A percentile compares a stretch with the other conserved stretches of the same genome.
Conservation (phyloP, 495 filamentous ascomycete species). For the Hypomontagnella monticulosa region DNA sequence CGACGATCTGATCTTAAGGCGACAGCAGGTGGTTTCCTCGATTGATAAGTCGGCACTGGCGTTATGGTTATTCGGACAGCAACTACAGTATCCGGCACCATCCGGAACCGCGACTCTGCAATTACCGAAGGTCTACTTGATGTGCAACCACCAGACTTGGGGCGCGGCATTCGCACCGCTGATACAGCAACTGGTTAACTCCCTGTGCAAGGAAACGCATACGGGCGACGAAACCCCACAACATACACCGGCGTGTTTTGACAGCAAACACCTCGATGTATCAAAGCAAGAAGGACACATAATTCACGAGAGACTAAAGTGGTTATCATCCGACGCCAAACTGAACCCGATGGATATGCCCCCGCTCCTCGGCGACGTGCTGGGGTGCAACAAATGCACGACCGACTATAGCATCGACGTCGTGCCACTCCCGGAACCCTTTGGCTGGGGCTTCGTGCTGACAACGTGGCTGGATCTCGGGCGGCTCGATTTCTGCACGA, state of each 20-base stretch:
- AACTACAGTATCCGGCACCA: not conserved
- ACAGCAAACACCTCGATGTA: conserved; percentile 14
- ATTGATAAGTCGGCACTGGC: conserved; percentile 30
- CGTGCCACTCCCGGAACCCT: conserved; percentile 24
- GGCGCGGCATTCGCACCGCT: not conserved
- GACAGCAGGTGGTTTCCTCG: conserved; percentile 33
- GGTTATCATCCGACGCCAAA: conserved; percentile 4
- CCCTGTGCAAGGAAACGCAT: conserved; percentile 12
- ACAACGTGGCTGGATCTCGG: conserved; percentile 38
- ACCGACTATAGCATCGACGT: conserved; percentile 37
- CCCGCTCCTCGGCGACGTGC: conserved; percentile 23
- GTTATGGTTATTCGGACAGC: conserved; percentile 31
- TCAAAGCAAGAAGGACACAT: conserved; percentile 35
- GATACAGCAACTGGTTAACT: conserved; percentile 9
- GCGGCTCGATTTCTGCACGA: conserved; percentile 23
- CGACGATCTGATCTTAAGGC: conserved; percentile 20
- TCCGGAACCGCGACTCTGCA: not conserved
- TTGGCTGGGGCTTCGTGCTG: conserved; percentile 36
- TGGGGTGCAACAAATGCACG: conserved; percentile 30
- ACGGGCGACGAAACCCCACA: not conserved
- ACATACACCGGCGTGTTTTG: conserved; percentile 23
- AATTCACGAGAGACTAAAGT: conserved; percentile 31
- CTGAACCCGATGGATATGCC: conserved; percentile 25
- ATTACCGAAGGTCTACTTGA: conserved; percentile 14
- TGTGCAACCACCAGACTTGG: conserved; percentile 33